phyloP scores from a whole-genome alignment of 768 basidiomycete species.

The Mycena rebaudengoi region DNA sequence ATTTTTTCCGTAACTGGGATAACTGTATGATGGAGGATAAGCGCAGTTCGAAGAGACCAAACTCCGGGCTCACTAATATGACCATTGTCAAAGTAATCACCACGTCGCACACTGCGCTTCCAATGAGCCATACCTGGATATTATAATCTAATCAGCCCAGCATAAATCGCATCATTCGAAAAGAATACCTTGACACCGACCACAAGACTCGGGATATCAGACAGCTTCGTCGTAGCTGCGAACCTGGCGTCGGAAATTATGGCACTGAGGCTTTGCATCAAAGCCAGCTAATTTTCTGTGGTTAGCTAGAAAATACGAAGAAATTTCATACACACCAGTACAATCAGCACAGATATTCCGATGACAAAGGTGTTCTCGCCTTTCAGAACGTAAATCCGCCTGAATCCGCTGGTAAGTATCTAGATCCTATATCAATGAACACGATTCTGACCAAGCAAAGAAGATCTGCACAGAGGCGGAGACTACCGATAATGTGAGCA shows the following conservation, averaged over 20 bases:
- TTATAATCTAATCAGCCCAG: too few relatives aligned
- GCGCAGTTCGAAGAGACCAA: too few relatives aligned
- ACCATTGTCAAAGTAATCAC: conserved; percentile 9
- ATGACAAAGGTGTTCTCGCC: background rate
- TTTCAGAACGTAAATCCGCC: conserved; percentile 18
- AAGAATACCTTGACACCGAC: conserved; percentile 11
- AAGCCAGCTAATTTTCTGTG: conserved; percentile 4
- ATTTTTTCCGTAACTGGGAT: background rate
- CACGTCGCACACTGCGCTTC: conserved; percentile 11
- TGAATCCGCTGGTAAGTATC: background rate
- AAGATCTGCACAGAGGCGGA: conserved; percentile 14
- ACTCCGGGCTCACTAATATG: background rate
- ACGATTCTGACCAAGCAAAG: background rate
- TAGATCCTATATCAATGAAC: background rate
- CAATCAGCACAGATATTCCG: background rate
- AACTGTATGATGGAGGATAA: background rate
- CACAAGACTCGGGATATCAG: background rate
- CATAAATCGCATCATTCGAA: background rate
- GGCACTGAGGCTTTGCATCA: conserved; percentile 7
- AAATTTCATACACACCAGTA: background rate
- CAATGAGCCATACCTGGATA: conserved; percentile 23
- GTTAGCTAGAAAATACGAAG: background rate
- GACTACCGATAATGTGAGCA: too few relatives aligned
- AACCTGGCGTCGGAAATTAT: conserved; percentile 8
- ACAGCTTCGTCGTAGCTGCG: background rate